Evolutionary conservation across 805 yeast species (phyloP).

Genomic region (Starmera quercuum): DNA sequence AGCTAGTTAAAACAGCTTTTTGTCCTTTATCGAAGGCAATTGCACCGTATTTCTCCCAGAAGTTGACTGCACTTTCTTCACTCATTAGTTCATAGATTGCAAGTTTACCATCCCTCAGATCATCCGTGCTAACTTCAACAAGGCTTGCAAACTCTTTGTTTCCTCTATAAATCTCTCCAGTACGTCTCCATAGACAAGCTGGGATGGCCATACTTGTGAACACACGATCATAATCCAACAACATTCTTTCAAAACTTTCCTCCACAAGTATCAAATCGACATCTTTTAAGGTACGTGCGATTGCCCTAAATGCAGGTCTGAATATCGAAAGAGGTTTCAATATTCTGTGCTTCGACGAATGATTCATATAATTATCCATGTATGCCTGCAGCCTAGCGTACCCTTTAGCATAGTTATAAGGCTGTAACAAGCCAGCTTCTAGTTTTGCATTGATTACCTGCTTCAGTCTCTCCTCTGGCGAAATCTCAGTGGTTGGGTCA

Average conservation of each 20-base stretch:
- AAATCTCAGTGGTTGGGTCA: conserved; percentile 89
- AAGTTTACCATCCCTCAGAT: conserved; percentile 82
- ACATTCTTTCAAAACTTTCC: conserved; percentile 89
- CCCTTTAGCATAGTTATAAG: conserved; percentile 90
- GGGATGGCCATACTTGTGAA: conserved; percentile 98
- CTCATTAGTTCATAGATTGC: conserved; percentile 93
- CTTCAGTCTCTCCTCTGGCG: conserved; percentile 88
- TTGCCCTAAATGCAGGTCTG: conserved; percentile 89
- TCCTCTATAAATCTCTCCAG: conserved; percentile 93
- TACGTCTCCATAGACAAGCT: conserved; percentile 94
- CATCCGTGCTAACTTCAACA: conserved; percentile 86
- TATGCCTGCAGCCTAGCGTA: conserved; percentile 83
- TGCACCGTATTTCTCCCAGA: conserved; percentile 96
- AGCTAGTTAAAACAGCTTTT: conserved; percentile 89
- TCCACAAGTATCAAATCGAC: conserved; percentile 88
- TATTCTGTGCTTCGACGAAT: conserved; percentile 75
- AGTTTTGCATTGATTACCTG: conserved; percentile 91
- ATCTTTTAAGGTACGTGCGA: conserved; percentile 83
- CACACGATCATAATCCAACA: conserved; percentile 87
- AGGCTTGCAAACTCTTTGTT: conserved; percentile 93
- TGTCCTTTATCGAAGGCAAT: conserved; percentile 95
- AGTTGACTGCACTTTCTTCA: conserved; percentile 92
- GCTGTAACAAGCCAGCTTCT: conserved; percentile 87
- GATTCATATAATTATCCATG: conserved; percentile 90
- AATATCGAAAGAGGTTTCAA: conserved; percentile 78